These are phyloP conservation scores for Silene conica DNA, from an alignment of 148 eudicot genomes.

Conservation along the genomic window DNA sequence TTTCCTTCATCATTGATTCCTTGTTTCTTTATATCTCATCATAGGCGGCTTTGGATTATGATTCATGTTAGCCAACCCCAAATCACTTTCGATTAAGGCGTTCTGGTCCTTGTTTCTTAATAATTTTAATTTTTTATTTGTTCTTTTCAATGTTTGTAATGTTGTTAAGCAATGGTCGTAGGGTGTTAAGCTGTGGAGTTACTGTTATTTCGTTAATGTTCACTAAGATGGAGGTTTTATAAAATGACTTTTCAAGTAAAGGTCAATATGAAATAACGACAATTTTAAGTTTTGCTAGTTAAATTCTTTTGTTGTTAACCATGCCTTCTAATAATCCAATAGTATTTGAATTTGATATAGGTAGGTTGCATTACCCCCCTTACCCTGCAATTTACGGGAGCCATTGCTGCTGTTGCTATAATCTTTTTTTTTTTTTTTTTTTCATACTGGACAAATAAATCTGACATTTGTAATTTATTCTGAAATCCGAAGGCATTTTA, in stretches of 20 bases:
- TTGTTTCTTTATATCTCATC: neutral
- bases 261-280: neutral
- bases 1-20: neutral
- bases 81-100: neutral
- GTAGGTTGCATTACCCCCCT: neutral
- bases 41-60: neutral
- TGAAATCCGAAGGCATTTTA: neutral
- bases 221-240: neutral
- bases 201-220: neutral
- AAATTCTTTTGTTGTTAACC: neutral
- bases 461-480: neutral
- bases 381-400: neutral
- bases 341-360: neutral
- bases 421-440: neutral
- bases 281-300: neutral
- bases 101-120: neutral
- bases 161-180: neutral
- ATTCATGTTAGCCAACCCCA: neutral
- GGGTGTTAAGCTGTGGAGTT: slow-evolving; percentile 9
- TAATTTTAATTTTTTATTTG: neutral
- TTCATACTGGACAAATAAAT: neutral
- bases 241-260: neutral
- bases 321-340: neutral
- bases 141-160: neutral
- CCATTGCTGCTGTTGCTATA: neutral